Evolutionary conservation across 345 rosid genomes (phyloP).

Genomic region (Erysimum cheiranthoides): DNA sequence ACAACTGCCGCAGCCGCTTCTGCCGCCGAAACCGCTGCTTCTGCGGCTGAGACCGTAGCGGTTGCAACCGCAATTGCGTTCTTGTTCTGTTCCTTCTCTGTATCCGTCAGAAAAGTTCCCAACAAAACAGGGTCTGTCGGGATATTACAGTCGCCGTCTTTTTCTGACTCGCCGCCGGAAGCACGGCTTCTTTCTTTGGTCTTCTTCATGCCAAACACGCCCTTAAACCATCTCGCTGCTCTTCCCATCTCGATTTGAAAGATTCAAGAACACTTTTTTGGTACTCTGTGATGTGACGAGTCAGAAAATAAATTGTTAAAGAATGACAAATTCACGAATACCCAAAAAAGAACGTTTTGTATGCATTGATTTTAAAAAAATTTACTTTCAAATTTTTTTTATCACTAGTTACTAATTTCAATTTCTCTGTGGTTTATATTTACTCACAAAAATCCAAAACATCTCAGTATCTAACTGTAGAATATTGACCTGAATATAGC

Average conservation of each 20-base stretch:
- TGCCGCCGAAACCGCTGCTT: constrained; percentile 62
- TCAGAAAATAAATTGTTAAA: constrained; percentile 23
- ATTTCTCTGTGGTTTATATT: not conserved
- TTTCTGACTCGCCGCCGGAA: constrained; percentile 53
- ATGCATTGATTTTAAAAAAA: constrained; percentile 28
- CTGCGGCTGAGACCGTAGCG: constrained; percentile 58
- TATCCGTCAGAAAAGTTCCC: constrained; percentile 49
- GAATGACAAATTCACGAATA: constrained; percentile 30
- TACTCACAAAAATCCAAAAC: constrained; percentile 23
- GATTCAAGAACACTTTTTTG: constrained; percentile 12
- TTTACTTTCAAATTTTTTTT: not conserved
- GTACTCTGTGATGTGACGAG: constrained; percentile 40
- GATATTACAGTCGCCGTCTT: constrained; percentile 31
- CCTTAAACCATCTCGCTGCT: constrained; percentile 75
- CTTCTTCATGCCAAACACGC: constrained; percentile 67
- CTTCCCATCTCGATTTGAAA: constrained; percentile 59
- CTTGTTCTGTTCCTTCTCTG: constrained; percentile 62
- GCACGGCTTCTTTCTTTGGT: constrained; percentile 54
- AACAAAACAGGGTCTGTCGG: constrained; percentile 48
- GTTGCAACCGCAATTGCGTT: constrained; percentile 63
- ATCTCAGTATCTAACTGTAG: not conserved
- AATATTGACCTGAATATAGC: not conserved
- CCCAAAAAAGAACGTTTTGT: constrained; percentile 32
- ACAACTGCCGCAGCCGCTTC: constrained; percentile 62
- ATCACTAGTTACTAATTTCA: not conserved